phyloP scores from a whole-genome alignment of 495 filamentous ascomycete genomes.

The Penicillium odoratum region DNA sequence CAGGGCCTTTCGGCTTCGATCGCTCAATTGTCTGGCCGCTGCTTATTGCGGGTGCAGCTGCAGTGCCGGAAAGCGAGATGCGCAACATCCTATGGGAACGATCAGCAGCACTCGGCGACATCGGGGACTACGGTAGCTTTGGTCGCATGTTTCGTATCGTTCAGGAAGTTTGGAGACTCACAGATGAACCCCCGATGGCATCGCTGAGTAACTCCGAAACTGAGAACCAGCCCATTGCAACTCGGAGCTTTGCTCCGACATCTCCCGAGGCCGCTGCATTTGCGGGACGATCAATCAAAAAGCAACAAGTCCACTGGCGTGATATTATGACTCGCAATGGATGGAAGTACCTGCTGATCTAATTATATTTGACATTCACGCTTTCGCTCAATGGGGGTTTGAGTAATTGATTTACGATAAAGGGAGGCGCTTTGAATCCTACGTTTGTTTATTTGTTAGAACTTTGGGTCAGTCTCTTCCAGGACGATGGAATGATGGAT shows the following conservation, averaged over 20 bases:
- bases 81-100: constrained; percentile 73
- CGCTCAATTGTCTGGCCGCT: constrained; percentile 91
- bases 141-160: constrained; percentile 78
- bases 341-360: constrained; percentile 93
- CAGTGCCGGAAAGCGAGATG: constrained; percentile 68
- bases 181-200: constrained; percentile 49
- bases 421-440: not conserved
- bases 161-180: constrained; percentile 77
- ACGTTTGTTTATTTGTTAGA: not conserved
- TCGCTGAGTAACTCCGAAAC: not conserved
- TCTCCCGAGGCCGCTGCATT: constrained; percentile 3
- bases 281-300: constrained; percentile 33
- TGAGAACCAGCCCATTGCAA: not conserved
- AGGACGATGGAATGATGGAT: not conserved
- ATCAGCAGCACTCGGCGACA: constrained; percentile 66
- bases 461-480: not conserved
- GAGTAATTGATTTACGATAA: not conserved
- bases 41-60: constrained; percentile 78
- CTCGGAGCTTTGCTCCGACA: not conserved
- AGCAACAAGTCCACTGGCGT: constrained; percentile 77
- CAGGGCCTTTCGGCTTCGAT: constrained; percentile 80
- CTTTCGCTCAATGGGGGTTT: not conserved
- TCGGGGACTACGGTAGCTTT: constrained; percentile 79
- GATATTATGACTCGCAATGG: constrained; percentile 89
- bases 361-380: constrained; percentile 25